Evolutionary conservation across 2,329 filamentous ascomycete species (phyloP), one percentile per base, ranked within the genome.

Genomic region (Knoxdaviesia capensis): DNA sequence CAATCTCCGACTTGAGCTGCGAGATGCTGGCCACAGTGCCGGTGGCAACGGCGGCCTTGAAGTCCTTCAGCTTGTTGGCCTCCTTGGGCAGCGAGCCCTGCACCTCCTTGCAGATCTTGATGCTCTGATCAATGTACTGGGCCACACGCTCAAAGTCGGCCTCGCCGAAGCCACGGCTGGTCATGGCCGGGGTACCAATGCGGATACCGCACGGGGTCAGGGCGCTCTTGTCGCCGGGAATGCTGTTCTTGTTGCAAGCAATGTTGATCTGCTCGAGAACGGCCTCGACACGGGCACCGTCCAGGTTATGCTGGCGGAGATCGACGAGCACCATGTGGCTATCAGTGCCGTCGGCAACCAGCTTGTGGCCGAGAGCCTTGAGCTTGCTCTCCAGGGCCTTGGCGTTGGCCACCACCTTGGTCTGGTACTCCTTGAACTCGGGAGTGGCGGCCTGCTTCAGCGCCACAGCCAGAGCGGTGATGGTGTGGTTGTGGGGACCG

Each of bases 21-120:
- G 81, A 77, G 64, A 98, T 88, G 68, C 87, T 82, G 47, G 74
- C 63, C 40, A 93, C 70, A 56, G 80, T 73, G 49, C 85, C 87
- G 51, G 70, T 66, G 45, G 81, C 74, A 47, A 94, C 84, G 74
- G 85, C 88, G 59, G 76, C 77, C 73, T 88, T 92, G 80, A 98
- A 96, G 71, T 98, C 90, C 78, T 96, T 96, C 62, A 93, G 83
- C 77, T 92, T 94, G 77, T 96, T 98, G 56, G 84, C 85, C 63
- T 90, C 82, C 77, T 94, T 94, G 60, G 90, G 88, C 29, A 96
- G 74, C 49, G 71, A 66, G 45, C 59, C 69, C 69, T 96, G 90
- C 53, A 93, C 70, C 56, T 87, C 77, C 73, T 86, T 85, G 72
- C 80, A 83, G 56, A 96, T 72, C 68, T 83, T 83, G 71, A 96